Conservation (phyloP, 345 rosid species). For the Lepidium didymum region DNA sequence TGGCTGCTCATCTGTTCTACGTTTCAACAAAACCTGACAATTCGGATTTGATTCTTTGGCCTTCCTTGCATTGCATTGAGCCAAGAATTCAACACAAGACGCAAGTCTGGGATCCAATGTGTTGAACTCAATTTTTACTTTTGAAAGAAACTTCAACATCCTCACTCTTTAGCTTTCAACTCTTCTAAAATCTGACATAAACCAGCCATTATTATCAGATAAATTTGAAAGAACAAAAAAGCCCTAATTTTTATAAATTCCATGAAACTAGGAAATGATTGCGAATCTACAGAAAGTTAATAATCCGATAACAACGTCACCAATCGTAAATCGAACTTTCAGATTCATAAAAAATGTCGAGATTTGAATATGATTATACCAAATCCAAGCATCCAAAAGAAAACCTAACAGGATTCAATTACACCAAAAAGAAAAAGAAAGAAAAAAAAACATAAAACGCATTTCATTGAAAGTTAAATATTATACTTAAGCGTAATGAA, state of each 20-base stretch:
- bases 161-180: constrained; percentile 18
- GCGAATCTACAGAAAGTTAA: neutral
- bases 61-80: constrained; percentile 85
- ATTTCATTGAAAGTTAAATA: neutral
- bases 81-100: constrained; percentile 82
- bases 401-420: neutral
- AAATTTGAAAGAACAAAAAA: neutral
- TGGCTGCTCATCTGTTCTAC: constrained; percentile 76
- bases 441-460: neutral
- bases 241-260: neutral
- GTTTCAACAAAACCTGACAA: constrained; percentile 79
- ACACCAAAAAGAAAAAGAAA: too few relatives aligned
- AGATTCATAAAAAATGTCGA: neutral
- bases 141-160: constrained; percentile 90
- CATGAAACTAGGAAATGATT: neutral
- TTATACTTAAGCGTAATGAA: neutral
- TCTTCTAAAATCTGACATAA: neutral
- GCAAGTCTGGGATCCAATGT: constrained; percentile 71
- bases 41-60: constrained; percentile 87
- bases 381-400: neutral
- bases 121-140: constrained; percentile 73
- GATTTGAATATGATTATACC: neutral
- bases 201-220: neutral
- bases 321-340: neutral
- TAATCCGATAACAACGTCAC: neutral